Base-by-base conservation (phyloP, 1,284 basidiomycete species). In the Takashimella tepidaria region DNA sequence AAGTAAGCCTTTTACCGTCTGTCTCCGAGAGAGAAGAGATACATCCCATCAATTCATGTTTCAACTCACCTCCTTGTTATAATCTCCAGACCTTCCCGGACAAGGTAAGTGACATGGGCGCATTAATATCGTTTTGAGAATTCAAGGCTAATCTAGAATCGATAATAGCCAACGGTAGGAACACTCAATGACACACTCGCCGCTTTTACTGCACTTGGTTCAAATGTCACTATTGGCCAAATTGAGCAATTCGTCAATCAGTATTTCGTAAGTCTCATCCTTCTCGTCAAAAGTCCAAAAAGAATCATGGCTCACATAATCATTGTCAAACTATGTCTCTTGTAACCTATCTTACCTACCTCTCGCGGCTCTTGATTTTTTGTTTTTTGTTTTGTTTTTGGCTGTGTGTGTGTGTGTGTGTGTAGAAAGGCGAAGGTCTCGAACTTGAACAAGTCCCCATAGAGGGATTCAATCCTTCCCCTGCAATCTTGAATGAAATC, bases 401-500 rank as follows among this genome's bases (percentile, higher is more conserved):
- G n/a, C n/a, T n/a, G n/a, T n/a, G n/a, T n/a, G n/a, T n/a, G n/a
- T n/a, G n/a, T n/a, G n/a, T n/a, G n/a, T n/a, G n/a, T n/a, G n/a
- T n/a, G 20, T 51, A 75, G 74, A 70, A 79, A 44, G 89, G 88
- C 25, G 92, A 96, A 72, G 92, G 92, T 3, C 82, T 83, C 10
- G 91, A 95, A 70, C 80, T 95, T 12, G 78, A 86, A 63, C 81
- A 84, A 3, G 76, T 86, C 1, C 57, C 78, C 19, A 77, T 92
- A 3, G 56, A 82, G 4, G 81, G 82, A 57, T 92, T 91, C 72
- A 73, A 72, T 55, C 49, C 76, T 0, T 77, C 75, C 27, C 90
- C 91, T 0, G 70, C 83, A 0, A 88, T 92, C 74, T 73, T 95
- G 50, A 75, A 78, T 24, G 86, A 87, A 50, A 81, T 96, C 47